Conservation (phyloP, 2,329 filamentous ascomycete species). For the Corynespora cassiicola region DNA sequence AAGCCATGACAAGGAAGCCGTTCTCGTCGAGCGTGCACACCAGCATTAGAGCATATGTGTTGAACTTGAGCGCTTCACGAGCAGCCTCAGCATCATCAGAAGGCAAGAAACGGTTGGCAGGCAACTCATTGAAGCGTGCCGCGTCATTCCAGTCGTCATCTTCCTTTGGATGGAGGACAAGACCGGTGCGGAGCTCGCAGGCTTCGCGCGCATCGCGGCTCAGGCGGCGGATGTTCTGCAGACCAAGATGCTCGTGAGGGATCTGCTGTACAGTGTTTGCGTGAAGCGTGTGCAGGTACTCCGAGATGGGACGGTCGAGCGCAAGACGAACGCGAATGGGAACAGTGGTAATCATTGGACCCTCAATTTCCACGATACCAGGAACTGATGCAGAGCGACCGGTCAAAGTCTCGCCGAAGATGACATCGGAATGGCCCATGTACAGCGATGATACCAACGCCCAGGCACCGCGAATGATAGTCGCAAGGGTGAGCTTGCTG, state of each 20-base stretch:
- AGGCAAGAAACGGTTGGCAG: constrained; percentile 61
- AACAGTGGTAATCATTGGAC: constrained; percentile 67
- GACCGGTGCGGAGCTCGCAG: constrained; percentile 42
- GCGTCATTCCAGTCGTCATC: constrained; percentile 25
- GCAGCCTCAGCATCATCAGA: constrained; percentile 64
- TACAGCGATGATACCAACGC: constrained; percentile 63
- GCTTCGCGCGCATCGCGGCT: constrained; percentile 41
- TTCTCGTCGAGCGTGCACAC: constrained; percentile 66
- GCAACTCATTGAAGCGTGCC: constrained; percentile 30
- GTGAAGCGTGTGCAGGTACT: constrained; percentile 65
- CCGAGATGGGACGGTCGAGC: constrained; percentile 49
- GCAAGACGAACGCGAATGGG: constrained; percentile 61
- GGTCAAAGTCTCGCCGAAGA: constrained; percentile 67
- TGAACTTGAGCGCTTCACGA: constrained; percentile 64
- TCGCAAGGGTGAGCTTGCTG: constrained; percentile 55
- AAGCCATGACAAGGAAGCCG: constrained; percentile 66
- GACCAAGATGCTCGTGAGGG: constrained; percentile 68
- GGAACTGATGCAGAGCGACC: constrained; percentile 58
- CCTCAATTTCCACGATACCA: constrained; percentile 62
- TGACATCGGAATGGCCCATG: constrained; percentile 59
- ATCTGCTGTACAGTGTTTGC: constrained; percentile 64
- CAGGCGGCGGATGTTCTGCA: constrained; percentile 63
- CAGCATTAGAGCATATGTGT: constrained; percentile 68
- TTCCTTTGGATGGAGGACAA: constrained; percentile 47
- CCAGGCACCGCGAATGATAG: constrained; percentile 66